These are phyloP conservation scores for Filobasidium wieringae DNA, from an alignment of 768 basidiomycete genomes.

Conservation along the genomic window DNA sequence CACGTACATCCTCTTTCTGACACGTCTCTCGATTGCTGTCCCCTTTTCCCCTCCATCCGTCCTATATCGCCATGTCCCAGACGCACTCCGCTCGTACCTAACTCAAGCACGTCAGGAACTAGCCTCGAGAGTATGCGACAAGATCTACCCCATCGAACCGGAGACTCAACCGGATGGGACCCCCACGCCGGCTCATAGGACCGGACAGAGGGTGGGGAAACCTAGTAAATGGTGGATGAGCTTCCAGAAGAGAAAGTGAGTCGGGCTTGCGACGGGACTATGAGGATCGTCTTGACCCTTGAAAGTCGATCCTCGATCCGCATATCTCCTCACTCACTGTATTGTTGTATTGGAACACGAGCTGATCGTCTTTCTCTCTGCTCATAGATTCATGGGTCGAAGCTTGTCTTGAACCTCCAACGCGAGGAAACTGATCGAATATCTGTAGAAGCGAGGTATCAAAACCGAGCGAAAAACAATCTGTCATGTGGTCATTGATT, in stretches of 20 bases:
- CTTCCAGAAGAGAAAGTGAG: conserved; percentile 75
- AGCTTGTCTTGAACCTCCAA: background rate
- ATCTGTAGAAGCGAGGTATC: no score
- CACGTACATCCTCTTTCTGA: background rate
- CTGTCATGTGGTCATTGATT: no score
- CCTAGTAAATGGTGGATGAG: conserved; percentile 99
- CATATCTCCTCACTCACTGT: background rate
- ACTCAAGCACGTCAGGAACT: conserved; percentile 88
- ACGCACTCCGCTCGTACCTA: conserved; percentile 80
- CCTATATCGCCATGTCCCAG: no score
- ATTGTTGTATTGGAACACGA: background rate
- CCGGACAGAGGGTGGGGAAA: conserved; percentile 47
- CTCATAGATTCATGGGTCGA: background rate
- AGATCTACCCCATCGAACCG: conserved; percentile 55
- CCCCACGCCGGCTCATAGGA: conserved; percentile 19
- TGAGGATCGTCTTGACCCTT: background rate
- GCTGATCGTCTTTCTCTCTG: background rate
- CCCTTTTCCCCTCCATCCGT: background rate
- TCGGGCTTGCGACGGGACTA: background rate
- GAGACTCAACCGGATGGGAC: conserved; percentile 55
- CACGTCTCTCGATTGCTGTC: background rate
- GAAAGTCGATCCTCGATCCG: background rate
- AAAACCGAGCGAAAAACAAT: no score
- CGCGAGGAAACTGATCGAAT: no score
- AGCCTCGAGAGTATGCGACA: conserved; percentile 70